These are phyloP conservation scores for Zymoseptoria tritici DNA, from an alignment of 2,329 filamentous ascomycete species.

Conservation along the genomic window DNA sequence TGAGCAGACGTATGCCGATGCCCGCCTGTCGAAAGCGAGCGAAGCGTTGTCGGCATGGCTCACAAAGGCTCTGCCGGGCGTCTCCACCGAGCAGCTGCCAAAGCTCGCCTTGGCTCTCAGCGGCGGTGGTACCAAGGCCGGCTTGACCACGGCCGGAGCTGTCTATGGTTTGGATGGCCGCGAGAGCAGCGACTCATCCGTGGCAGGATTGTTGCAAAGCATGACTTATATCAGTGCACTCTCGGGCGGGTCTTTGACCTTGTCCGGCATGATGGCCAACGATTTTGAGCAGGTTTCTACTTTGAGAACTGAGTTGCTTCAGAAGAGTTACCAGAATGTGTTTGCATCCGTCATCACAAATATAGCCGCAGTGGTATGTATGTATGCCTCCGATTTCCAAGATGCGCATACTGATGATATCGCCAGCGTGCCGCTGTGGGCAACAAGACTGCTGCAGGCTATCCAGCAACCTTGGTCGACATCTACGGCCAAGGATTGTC, in stretches of 20 bases:
- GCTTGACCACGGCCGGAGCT: slow-evolving; percentile 10
- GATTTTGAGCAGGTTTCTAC: slow-evolving; percentile 9
- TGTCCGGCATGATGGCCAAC: slow-evolving; percentile 11
- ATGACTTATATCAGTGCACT: slow-evolving; percentile 11
- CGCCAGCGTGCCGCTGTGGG: slow-evolving; percentile 5
- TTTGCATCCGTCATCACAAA: slow-evolving; percentile 1
- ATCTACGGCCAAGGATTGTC: slow-evolving; percentile 5
- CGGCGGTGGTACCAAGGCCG: slow-evolving; percentile 12
- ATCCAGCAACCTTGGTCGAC: slow-evolving; percentile 7
- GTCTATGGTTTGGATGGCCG: slow-evolving; percentile 9
- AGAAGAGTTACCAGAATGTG: slow-evolving; percentile 10
- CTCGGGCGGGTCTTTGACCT: slow-evolving; percentile 10
- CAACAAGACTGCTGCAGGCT: slow-evolving; percentile 10
- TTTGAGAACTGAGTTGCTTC: slow-evolving; percentile 2
- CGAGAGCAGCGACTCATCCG: slow-evolving; percentile 3
- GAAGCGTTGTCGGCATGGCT: slow-evolving; percentile 7
- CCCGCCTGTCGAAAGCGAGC: slow-evolving; percentile 1
- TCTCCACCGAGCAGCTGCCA: slow-evolving; percentile 3
- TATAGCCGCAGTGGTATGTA: neutral
- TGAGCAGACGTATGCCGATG: slow-evolving; percentile 4
- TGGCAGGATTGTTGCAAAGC: slow-evolving; percentile 8
- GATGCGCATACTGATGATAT: neutral
- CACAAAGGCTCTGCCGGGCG: neutral
- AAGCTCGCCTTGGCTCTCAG: slow-evolving; percentile 8
- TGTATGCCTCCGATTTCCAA: too few relatives aligned